Percentiles rank a stretch among this genome's conserved stretches.
Conservation (phyloP, 176 grass and related monocot genomes). For the Sorghum bicolor region DNA sequence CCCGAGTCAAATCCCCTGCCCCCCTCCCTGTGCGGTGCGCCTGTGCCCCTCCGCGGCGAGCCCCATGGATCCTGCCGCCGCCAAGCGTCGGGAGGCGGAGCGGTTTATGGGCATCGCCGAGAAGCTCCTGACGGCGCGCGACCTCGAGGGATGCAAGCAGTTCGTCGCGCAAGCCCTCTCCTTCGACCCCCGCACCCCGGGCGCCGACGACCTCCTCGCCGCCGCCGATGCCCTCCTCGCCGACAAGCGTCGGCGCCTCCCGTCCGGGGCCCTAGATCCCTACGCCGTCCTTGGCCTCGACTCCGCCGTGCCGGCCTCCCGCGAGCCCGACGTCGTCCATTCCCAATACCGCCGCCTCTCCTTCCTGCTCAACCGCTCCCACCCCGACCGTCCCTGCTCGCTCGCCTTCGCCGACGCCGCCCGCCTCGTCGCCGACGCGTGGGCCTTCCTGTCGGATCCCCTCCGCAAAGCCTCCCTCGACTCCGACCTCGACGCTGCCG, state of each 20-base stretch:
- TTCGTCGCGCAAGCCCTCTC: constrained; percentile 17
- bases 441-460: constrained; percentile 25
- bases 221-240: constrained; percentile 27
- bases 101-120: not conserved
- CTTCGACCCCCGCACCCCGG: constrained; percentile 41
- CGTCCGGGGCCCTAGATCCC: not conserved
- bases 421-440: constrained; percentile 17
- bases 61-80: constrained; percentile 14
- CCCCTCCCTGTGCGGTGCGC: not conserved
- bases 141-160: constrained; percentile 31
- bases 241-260: constrained; percentile 2
- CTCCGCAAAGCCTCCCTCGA: constrained; percentile 22
- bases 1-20: constrained; percentile 8
- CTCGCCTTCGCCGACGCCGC: constrained; percentile 22
- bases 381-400: constrained; percentile 18
- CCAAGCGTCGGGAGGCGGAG: constrained; percentile 12
- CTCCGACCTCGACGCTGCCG: constrained; percentile 2
- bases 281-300: constrained; percentile 29
- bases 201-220: constrained; percentile 52
- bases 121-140: constrained; percentile 23
- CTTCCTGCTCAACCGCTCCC: constrained; percentile 24
- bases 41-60: not conserved
- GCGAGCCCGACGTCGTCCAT: constrained; percentile 44
- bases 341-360: constrained; percentile 14
- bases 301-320: constrained; percentile 32